Base-by-base conservation (phyloP, 805 yeast genomes). In the Pichia nanzhaoensis region DNA sequence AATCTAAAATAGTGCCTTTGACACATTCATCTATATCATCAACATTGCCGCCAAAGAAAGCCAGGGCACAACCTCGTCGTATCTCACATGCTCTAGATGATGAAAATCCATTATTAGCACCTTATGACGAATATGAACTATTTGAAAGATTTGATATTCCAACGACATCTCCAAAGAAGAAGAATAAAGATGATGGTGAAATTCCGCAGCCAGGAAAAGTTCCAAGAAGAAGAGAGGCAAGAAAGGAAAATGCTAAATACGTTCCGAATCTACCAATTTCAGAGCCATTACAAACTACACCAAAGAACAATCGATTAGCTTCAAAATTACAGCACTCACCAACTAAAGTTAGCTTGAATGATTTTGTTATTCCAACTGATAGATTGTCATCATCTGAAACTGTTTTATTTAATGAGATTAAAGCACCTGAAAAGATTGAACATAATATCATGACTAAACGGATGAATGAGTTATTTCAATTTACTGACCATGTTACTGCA, bases 351-450 rank as follows among this genome's bases (percentile, higher is more conserved):
- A 41, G 43, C 17, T 36, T 51, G 22, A 44, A 34, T 16, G 34
- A 24, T 75, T 27, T 56, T 69, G 16, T 49, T 68, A 18, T 31
- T 9, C 8, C 63, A 18, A 5, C 18, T 8, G 28, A 21, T 5
- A 17, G 30, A 31, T 14, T 34, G n/a, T n/a, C 37, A n/a, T 20
- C 47, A 19, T 30, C 45, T 7, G 24, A 42, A 8, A 34, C 45
- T 3, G 41, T 39, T 5, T 21, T 39, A 31, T 39, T 39, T 8
- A 39, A 28, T 8, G 43, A 40, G 10, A 21, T 31, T 6, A 40
- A 33, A 24, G 5, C 20, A 12, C 14, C 10, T 10, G n/a, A 31
- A 22, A 33, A 40, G 12, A n/a, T 40, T 10, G 80, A 50, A 17
- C 37, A 40, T 12, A 14, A 19, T 5, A 10, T 39, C 9, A 39